Conservation (phyloP, 345 rosid species). For the Citrus glauca region DNA sequence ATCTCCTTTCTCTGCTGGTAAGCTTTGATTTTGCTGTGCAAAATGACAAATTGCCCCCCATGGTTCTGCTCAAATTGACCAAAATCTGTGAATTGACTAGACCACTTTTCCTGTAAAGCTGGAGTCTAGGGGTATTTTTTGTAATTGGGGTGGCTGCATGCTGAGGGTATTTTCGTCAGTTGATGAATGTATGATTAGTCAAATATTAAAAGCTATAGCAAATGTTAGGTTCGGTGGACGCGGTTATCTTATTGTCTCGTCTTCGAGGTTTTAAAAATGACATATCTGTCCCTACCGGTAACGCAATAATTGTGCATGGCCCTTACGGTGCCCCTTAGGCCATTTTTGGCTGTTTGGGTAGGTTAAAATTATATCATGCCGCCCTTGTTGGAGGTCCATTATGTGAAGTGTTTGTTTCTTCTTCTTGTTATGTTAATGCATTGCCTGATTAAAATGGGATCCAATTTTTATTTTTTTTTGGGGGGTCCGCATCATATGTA, state of each 20-base stretch:
- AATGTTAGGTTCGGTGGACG: slow-evolving; percentile 7
- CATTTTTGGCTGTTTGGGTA: not conserved
- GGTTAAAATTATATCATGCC: not conserved
- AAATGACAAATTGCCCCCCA: slow-evolving; percentile 4
- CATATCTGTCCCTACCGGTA: slow-evolving; percentile 9
- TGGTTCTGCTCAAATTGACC: not conserved
- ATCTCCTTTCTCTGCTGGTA: slow-evolving; percentile 91
- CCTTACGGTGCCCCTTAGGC: not conserved
- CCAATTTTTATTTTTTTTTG: not conserved
- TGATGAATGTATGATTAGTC: not conserved
- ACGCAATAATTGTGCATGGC: slow-evolving; percentile 11
- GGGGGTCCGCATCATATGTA: not conserved
- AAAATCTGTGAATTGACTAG: not conserved
- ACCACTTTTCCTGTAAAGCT: not conserved
- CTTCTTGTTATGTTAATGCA: not conserved
- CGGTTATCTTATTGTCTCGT: not conserved
- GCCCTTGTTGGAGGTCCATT: not conserved
- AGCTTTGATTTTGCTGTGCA: slow-evolving; percentile 10
- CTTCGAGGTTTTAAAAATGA: not conserved
- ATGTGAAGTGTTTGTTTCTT: not conserved
- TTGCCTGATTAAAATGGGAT: not conserved
- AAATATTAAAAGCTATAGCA: slow-evolving; percentile 2
- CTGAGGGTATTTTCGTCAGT: slow-evolving; percentile 36
- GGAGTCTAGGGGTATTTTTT: not conserved
- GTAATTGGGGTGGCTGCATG: not conserved